Evolutionary conservation across 768 basidiomycete genomes (phyloP), one percentile per base, ranked within the genome.

Genomic region (Pisolithus microcarpus): DNA sequence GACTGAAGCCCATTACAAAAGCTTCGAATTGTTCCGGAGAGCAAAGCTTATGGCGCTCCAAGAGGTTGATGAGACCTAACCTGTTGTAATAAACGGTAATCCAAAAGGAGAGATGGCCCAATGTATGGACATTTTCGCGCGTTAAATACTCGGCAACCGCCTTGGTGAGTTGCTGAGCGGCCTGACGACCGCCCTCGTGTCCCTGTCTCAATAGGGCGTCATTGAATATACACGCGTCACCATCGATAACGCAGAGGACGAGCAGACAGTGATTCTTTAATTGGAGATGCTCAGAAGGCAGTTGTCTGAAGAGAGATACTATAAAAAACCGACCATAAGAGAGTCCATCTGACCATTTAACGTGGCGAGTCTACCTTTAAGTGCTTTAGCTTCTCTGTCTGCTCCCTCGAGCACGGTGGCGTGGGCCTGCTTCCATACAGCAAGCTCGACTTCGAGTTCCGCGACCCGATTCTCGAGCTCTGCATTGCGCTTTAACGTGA

Each of bases 201-300:
- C 86, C 87, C 64, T 82, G 80, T 28, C 61, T 62, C 38, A 90
- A 67, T 52, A 84, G 73, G 18, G 78, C 69, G 44, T 72, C 75
- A 50, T 72, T 72, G 70, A 90, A 89, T 57, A 87, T 68, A 55
- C 80, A 79, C 44, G 79, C 77, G 62, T 87, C 81, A 37, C 84
- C 87, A 58, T 89, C 84, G 59, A 90, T 75, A 56, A 85, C 77
- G 60, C 85, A 86, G 56, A 87, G 75, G 52, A 89, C 81, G 58
- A 88, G 76, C 39, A 84, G 78, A 56, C 77, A 75, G 66, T 81
- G 80, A 56, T 73, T 78, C 81, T 85, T 65, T 50, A 50, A 47
- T 18, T 44, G 39, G 38, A 30, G 53, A 4, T 44, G 9, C 26
- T 56, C 50, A 59, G 43, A 50, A 39, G 5, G 31, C 43, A 8